Evolutionary conservation across 2,329 filamentous ascomycete species (phyloP).

Genomic region (Davidsoniella eucalypti): DNA sequence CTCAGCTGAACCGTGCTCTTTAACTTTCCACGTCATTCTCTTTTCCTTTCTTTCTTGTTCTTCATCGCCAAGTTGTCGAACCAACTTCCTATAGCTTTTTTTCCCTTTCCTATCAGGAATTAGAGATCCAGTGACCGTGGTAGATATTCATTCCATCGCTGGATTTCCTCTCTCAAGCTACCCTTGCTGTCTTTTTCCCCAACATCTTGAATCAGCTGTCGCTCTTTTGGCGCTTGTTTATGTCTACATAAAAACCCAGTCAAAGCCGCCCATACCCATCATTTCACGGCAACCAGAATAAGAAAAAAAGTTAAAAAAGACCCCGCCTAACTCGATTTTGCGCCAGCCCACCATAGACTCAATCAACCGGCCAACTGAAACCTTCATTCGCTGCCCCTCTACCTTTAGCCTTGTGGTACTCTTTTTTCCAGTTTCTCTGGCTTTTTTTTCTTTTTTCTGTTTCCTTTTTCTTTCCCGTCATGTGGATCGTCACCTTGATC

Average conservation of each 20-base stretch:
- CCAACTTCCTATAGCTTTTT: not conserved
- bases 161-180: not conserved
- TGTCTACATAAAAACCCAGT: slow-evolving; percentile 7
- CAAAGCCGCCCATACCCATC: not conserved
- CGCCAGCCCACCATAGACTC: not conserved
- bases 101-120: not conserved
- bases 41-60: not conserved
- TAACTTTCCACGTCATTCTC: not conserved
- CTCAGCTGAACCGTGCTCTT: not conserved
- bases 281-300: not conserved
- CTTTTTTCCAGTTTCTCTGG: not conserved
- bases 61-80: not conserved
- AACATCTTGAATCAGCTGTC: not conserved
- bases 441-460: not conserved
- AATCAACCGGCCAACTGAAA: slow-evolving; percentile 1
- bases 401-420: not conserved
- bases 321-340: slow-evolving; percentile 1
- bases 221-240: not conserved
- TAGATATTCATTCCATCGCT: not conserved
- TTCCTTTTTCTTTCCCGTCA: slow-evolving; percentile 20
- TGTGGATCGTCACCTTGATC: slow-evolving; percentile 24
- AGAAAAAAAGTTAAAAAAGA: not conserved
- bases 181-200: not conserved
- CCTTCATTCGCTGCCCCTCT: slow-evolving; percentile 4
- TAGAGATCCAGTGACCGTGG: not conserved